phyloP scores from a whole-genome alignment of 129 eudicot genomes.

The Tagetes patula region DNA sequence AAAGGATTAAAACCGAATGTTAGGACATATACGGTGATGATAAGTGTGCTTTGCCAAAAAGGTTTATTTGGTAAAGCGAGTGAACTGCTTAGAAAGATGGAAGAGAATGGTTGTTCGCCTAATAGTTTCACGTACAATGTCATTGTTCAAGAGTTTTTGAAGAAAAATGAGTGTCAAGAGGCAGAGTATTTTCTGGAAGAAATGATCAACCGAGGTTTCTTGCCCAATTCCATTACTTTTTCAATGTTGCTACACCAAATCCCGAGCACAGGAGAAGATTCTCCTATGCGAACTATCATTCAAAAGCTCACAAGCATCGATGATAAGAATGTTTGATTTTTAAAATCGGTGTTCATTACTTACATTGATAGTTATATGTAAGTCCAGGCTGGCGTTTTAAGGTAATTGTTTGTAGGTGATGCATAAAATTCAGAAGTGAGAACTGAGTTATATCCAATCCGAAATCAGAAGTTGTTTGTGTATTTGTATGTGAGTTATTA shows the following conservation, averaged over 20 bases:
- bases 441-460: no score
- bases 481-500: no score
- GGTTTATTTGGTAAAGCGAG: conserved; percentile 29
- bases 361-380: not conserved
- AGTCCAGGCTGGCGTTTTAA: no score
- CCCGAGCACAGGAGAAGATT: conserved; percentile 10
- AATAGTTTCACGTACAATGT: conserved; percentile 29
- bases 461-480: not conserved
- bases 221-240: conserved; percentile 27
- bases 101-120: conserved; percentile 31
- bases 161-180: conserved; percentile 16
- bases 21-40: conserved; percentile 27
- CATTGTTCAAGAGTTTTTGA: conserved; percentile 20
- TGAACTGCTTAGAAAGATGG: conserved; percentile 26
- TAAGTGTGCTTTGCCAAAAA: conserved; percentile 20
- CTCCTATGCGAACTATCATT: conserved; percentile 1
- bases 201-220: conserved; percentile 26
- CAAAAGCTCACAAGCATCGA: conserved; percentile 2
- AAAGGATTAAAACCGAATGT: conserved; percentile 32
- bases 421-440: no score
- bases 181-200: conserved; percentile 25
- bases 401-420: no score
- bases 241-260: conserved; percentile 5
- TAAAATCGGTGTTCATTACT: not conserved
- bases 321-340: not conserved